A percentile compares a stretch with the other conserved stretches of the same genome.
Evolutionary conservation across 768 basidiomycete genomes (phyloP).

Genomic region (Calvatia gigantea): DNA sequence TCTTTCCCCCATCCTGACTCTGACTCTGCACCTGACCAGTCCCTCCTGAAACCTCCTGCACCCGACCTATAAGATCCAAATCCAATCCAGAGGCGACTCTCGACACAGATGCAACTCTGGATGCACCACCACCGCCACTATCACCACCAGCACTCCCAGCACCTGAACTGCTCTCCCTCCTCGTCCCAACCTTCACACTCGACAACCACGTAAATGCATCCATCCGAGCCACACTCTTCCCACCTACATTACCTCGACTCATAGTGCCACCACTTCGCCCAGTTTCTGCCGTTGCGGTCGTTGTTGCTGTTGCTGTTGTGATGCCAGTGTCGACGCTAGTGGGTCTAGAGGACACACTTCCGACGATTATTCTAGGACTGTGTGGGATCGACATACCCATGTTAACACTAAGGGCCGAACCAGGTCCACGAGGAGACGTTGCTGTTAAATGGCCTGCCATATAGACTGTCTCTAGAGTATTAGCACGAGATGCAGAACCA

Average conservation of each 20-base stretch:
- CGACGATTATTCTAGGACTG: background rate
- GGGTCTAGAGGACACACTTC: background rate
- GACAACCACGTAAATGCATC: conserved; percentile 72
- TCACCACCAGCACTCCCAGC: conserved; percentile 42
- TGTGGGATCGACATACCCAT: conserved; percentile 3
- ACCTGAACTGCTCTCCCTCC: conserved; percentile 54
- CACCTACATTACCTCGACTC: conserved; percentile 46
- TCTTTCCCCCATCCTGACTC: conserved; percentile 19
- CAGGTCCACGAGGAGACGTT: background rate
- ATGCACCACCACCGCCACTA: conserved; percentile 45
- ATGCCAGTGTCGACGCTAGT: conserved; percentile 9
- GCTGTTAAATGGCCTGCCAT: background rate
- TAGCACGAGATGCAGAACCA: conserved; percentile 19
- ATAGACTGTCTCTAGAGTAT: conserved; percentile 6
- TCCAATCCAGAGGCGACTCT: conserved; percentile 9
- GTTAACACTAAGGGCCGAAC: no score
- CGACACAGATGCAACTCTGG: conserved; percentile 26
- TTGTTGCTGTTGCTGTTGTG: background rate
- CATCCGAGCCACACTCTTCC: conserved; percentile 49
- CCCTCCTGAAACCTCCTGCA: background rate
- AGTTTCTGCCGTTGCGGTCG: conserved; percentile 10
- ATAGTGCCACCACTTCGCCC: conserved; percentile 37
- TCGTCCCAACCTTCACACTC: conserved; percentile 60
- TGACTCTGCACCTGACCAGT: conserved; percentile 7
- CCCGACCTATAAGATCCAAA: background rate